Percentiles rank a stretch among this genome's conserved stretches.
These are phyloP conservation scores for Acarospora socialis DNA, from an alignment of 2,329 filamentous ascomycete genomes.

Conservation along the genomic window DNA sequence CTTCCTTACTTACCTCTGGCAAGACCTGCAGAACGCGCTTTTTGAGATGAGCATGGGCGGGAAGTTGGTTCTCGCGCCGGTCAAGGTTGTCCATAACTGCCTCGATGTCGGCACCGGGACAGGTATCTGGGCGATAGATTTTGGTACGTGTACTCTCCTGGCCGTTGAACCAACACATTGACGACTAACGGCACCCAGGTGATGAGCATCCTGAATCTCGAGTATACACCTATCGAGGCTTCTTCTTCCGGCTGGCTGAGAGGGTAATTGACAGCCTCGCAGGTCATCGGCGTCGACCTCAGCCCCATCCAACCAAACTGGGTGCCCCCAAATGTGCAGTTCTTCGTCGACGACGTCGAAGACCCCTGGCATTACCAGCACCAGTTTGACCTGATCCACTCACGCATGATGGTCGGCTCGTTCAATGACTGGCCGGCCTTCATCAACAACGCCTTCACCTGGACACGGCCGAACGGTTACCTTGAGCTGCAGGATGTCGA, in stretches of 20 bases:
- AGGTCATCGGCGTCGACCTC: not conserved
- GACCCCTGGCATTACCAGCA: conserved; percentile 15
- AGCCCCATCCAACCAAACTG: conserved; percentile 4
- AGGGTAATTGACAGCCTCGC: too few species aligned
- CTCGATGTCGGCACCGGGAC: not conserved
- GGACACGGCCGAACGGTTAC: conserved; percentile 37
- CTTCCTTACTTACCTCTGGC: not conserved
- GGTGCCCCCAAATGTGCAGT: conserved; percentile 19
- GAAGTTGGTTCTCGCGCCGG: not conserved
- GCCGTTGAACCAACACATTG: not conserved
- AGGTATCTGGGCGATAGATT: conserved; percentile 1
- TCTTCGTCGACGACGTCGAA: conserved; percentile 21
- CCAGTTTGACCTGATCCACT: conserved; percentile 20
- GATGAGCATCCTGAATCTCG: not conserved
- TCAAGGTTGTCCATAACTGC: not conserved
- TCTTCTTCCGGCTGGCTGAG: too few species aligned
- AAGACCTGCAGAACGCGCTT: not conserved
- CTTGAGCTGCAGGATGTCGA: conserved; percentile 37
- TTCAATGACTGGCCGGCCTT: conserved; percentile 16
- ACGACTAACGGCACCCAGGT: not conserved
- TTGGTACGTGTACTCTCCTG: not conserved
- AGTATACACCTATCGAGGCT: not conserved
- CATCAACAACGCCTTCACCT: conserved; percentile 17
- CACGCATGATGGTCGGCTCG: conserved; percentile 16
- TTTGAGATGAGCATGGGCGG: not conserved